phyloP scores from a whole-genome alignment of 192 early-diverging fungal genomes.

The Coemansia sp. region DNA sequence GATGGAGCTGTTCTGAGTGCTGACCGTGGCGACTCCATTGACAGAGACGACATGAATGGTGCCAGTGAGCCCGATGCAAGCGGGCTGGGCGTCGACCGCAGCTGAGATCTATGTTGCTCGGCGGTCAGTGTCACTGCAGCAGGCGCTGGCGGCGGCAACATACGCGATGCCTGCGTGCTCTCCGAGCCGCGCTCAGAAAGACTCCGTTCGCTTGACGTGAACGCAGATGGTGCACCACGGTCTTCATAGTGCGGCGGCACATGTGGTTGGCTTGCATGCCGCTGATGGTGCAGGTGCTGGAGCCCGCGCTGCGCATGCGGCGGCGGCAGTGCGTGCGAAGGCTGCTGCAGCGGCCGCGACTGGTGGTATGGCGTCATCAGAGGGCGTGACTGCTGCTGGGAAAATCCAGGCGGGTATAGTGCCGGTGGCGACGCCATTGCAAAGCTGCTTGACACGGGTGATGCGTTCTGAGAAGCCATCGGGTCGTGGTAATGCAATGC shows the following conservation, averaged over 20 bases:
- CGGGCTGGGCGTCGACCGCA: conserved; percentile 35
- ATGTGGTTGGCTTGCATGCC: conserved; percentile 46
- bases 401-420: conserved; percentile 42
- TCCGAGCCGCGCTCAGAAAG: conserved; percentile 12
- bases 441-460: conserved; percentile 18
- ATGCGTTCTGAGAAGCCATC: conserved; percentile 19
- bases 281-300: conserved; percentile 35
- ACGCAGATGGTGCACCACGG: neutral
- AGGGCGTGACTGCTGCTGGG: conserved; percentile 22
- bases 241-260: neutral
- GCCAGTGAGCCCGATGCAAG: conserved; percentile 17
- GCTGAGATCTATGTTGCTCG: conserved; percentile 10
- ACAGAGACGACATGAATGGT: conserved; percentile 38
- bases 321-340: conserved; percentile 9
- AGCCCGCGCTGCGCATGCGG: conserved; percentile 11
- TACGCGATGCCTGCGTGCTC: neutral
- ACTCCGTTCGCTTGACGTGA: conserved; percentile 6
- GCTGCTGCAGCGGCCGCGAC: conserved; percentile 8
- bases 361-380: conserved; percentile 8
- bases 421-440: conserved; percentile 41
- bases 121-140: conserved; percentile 22
- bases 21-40: conserved; percentile 12
- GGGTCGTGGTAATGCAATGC: conserved; percentile 18
- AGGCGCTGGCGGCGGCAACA: conserved; percentile 30
- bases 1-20: neutral